Conservation (phyloP, 805 yeast genomes). For the Isabelozyma gotoi region DNA sequence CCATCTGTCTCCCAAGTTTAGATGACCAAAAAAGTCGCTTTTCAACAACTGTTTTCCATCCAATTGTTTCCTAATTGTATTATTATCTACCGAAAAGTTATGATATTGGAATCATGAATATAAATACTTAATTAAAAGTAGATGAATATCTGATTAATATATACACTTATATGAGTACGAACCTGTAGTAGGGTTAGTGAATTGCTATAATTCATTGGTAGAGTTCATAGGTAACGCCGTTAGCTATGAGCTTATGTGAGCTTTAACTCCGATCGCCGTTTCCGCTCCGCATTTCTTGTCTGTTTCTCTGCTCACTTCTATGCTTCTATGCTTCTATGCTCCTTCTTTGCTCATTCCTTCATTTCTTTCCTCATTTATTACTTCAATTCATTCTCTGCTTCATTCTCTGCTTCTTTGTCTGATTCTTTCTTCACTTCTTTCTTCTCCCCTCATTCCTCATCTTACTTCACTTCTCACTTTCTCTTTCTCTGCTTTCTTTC, state of each 20-base stretch:
- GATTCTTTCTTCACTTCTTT: neutral
- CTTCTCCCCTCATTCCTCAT: neutral
- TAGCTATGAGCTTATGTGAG: too few relatives aligned
- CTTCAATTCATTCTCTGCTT: neutral
- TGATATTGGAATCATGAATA: neutral
- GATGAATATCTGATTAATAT: neutral
- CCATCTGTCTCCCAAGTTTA: conserved; percentile 90
- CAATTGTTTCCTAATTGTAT: conserved; percentile 1
- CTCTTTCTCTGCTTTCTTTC: conserved; percentile 69
- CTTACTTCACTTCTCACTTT: conserved; percentile 12
- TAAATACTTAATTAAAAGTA: neutral
- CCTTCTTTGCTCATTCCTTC: too few relatives aligned
- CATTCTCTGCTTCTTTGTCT: conserved; percentile 5
- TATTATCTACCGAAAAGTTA: neutral
- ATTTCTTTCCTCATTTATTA: too few relatives aligned
- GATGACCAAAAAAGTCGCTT: conserved; percentile 10
- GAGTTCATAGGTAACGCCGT: too few relatives aligned
- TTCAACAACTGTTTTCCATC: neutral
- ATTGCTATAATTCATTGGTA: too few relatives aligned
- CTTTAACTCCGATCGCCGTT: too few relatives aligned
- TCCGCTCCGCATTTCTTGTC: too few relatives aligned
- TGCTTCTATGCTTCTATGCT: neutral
- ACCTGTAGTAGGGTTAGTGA: too few relatives aligned
- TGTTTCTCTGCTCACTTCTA: neutral
- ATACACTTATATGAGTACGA: neutral